Evolutionary conservation across 139 green algal species (phyloP), one percentile per base, ranked within the genome.

Genomic region (Pycnococcus provasolii): DNA sequence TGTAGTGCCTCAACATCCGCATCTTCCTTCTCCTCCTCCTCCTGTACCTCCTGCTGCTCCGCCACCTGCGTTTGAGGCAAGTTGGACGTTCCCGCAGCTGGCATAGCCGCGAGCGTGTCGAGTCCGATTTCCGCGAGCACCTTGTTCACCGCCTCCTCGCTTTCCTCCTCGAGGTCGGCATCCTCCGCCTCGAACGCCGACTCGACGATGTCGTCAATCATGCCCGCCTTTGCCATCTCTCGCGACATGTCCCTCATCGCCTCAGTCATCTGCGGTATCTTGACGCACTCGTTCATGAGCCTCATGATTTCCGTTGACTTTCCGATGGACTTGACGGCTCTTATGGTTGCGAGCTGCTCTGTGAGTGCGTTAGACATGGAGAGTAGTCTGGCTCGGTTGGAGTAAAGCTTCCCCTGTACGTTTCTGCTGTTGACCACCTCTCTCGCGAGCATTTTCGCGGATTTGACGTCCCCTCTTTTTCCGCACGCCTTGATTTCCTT

Each of bases 151-250:
- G 83, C 78, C 13, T 68, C 72, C 46, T 83, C 77, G 44, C 60
- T 75, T 45, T 84, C 78, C 42, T 77, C 68, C 73, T 83, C 77
- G 3, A 80, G 58, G 13, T 80, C 76, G 44, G 83, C 78, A 11
- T 82, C 67, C 59, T 79, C 79, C 9, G 54, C 63, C 52, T 85
- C 79, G 11, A 84, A 37, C 13, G 62, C 77, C 39, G 66, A 53
- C n/a, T 79, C 77, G 41, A 84, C 54, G 67, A 84, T 79, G 68
- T 84, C 79, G n/a, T 77, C 70, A 1, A 85, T 81, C 26, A 85
- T 26, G 3, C 79, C 79, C 9, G 71, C 64, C 59, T 80, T 83
- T 15, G 69, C 73, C 66, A 84, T 74, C 55, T 84, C 78, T 58
- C 79, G 79, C 26, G 66, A 67, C 45, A 85, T 62, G 47, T 84